Evolutionary conservation across 208 protist genomes (phyloP).

Genomic region (Crithidia brevicula): DNA sequence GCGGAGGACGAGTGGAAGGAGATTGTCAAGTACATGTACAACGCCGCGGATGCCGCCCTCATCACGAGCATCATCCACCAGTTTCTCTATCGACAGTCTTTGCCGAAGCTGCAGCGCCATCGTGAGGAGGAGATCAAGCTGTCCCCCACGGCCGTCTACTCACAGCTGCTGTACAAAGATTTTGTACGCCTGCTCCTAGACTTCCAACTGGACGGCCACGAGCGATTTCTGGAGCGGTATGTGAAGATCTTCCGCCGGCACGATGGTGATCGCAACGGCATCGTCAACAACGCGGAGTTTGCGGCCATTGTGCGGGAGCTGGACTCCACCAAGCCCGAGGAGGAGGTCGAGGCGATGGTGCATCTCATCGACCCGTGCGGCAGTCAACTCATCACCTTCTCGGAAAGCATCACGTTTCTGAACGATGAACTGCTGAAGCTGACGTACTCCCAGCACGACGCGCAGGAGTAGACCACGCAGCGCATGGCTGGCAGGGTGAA

Average conservation of each 20-base stretch:
- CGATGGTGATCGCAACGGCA: slow-evolving; percentile 80
- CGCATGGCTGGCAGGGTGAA: background rate
- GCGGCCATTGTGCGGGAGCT: slow-evolving; percentile 51
- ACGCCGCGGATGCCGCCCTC: slow-evolving; percentile 66
- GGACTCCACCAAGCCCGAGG: slow-evolving; percentile 55
- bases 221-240: slow-evolving; percentile 83
- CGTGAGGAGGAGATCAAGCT: slow-evolving; percentile 11
- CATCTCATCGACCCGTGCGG: slow-evolving; percentile 67
- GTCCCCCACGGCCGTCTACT: slow-evolving; percentile 19
- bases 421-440: slow-evolving; percentile 66
- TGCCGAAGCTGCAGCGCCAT: slow-evolving; percentile 31
- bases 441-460: slow-evolving; percentile 10
- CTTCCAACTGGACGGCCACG: slow-evolving; percentile 91
- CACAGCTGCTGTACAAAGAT: slow-evolving; percentile 60
- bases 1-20: slow-evolving; percentile 84
- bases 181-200: slow-evolving; percentile 84
- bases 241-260: slow-evolving; percentile 70
- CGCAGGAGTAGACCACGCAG: background rate
- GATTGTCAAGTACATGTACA: slow-evolving; percentile 92
- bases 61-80: slow-evolving; percentile 70
- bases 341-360: slow-evolving; percentile 62
- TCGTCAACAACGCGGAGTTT: slow-evolving; percentile 81
- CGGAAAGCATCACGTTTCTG: slow-evolving; percentile 76
- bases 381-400: slow-evolving; percentile 86
- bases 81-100: slow-evolving; percentile 42